These are phyloP conservation scores for Aspergillus affinis DNA, from an alignment of 495 filamentous ascomycete species.

Conservation along the genomic window DNA sequence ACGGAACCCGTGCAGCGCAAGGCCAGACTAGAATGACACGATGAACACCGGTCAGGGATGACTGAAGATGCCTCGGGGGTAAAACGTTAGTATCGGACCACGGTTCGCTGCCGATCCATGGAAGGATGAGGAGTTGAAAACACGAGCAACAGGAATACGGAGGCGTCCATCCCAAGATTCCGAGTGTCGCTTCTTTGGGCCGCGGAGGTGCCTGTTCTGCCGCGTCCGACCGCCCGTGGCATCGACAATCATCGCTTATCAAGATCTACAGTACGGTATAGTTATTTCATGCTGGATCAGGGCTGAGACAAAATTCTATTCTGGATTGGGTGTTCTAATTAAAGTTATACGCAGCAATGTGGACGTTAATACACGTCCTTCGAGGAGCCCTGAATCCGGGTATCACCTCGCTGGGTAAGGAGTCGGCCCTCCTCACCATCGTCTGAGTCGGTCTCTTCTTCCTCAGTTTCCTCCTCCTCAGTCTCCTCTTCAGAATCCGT, in stretches of 20 bases:
- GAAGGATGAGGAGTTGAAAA: not conserved
- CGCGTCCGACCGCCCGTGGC: not conserved
- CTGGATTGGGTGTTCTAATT: not conserved
- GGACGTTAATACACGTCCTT: conserved; percentile 1
- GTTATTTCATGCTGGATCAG: not conserved
- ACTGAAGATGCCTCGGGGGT: not conserved
- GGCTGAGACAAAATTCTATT: not conserved
- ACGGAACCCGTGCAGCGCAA: conserved; percentile 13
- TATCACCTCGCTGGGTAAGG: conserved; percentile 7
- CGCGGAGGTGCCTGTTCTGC: not conserved
- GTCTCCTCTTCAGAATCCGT: conserved; percentile 15
- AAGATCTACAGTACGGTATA: too few relatives aligned
- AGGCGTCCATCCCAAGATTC: not conserved
- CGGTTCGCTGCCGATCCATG: not conserved
- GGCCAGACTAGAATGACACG: conserved; percentile 1
- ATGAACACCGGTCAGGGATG: not conserved
- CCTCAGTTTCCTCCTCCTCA: conserved; percentile 14
- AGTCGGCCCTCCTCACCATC: conserved; percentile 15
- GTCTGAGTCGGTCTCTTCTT: conserved; percentile 3
- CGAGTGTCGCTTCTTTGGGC: not conserved
- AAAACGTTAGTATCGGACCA: not conserved
- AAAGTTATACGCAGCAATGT: not conserved
- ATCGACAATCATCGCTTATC: not conserved
- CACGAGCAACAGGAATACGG: not conserved
- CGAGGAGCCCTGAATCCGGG: conserved; percentile 2